Evolutionary conservation across 768 basidiomycete species (phyloP), one percentile per base, ranked within the genome.

Genomic region (Butyriboletus loyo): DNA sequence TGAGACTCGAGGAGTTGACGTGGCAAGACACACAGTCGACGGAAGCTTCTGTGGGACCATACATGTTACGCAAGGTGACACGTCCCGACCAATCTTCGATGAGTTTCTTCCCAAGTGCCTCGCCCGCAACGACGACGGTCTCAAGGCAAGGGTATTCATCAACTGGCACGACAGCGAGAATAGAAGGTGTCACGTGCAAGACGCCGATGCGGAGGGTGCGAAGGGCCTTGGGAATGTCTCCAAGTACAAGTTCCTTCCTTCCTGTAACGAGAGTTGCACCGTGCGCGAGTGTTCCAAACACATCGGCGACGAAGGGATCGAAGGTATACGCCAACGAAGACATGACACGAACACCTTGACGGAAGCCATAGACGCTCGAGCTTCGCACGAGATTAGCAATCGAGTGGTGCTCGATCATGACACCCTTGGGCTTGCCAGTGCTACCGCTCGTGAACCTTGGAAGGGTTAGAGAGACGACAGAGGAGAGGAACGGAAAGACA

Each of bases 31-130:
- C 58, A 31, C 66, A 67, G 45, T 68, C 66, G 17, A 69, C 61
- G 13, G 68, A 52, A 34, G 69, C 62, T 42, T 70, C 68, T 6
- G 68, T 70, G 11, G 68, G 68, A n/a, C 68, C 68, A 39, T 71
- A 71, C 63, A 65, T 68, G 53, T 70, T 70, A 36, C 61, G 66
- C 32, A 70, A 39, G 25, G 51, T 59, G 45, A 71, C 64, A 4
- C 40, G 59, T 31, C 52, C 50, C 2, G 59, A 63, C 65, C 63
- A 68, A 27, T 63, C 59, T 41, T 61, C 50, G n/a, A 62, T 55
- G 9, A 62, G 46, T 22, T 62, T 62, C 42, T 55, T 62, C n/a
- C 60, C 53, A 8, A 62, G 60, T 9, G 61, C 60, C 41, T 61
- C 60, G 15, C 60, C 60, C 1, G 60, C 60, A 19, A 70, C 63